Conservation (phyloP, 139 green algal genomes). For the Deuterostichococcus epilithicus region DNA sequence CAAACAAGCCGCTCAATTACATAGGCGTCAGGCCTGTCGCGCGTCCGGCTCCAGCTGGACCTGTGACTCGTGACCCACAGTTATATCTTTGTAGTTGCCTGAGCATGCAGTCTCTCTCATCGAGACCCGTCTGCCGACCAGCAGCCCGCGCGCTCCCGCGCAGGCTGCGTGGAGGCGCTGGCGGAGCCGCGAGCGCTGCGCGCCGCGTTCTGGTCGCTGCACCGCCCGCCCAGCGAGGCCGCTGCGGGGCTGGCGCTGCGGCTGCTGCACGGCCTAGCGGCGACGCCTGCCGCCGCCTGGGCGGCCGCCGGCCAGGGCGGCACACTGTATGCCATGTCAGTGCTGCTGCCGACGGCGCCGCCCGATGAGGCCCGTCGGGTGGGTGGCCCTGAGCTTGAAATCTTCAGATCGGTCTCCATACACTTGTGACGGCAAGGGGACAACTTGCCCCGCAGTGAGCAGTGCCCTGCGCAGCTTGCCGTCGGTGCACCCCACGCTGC, state of each 20-base stretch:
- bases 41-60: too few species aligned
- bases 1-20: too few species aligned
- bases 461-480: too few species aligned
- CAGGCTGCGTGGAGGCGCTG: slow-evolving; percentile 65
- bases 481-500: background rate
- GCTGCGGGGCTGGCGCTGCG: slow-evolving; percentile 45
- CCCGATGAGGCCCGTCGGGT: background rate
- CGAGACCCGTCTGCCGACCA: background rate
- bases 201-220: slow-evolving; percentile 55
- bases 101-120: background rate
- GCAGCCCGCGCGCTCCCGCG: background rate
- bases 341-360: slow-evolving; percentile 51
- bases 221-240: slow-evolving; percentile 41
- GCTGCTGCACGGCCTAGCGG: slow-evolving; percentile 57
- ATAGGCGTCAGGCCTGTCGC: too few species aligned
- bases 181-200: slow-evolving; percentile 41
- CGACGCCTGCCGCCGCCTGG: slow-evolving; percentile 36
- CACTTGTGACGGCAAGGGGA: background rate
- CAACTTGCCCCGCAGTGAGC: too few species aligned
- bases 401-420: background rate
- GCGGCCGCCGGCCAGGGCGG: slow-evolving; percentile 57
- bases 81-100: too few species aligned
- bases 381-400: background rate
- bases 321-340: slow-evolving; percentile 65
- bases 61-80: too few species aligned